Conservation (phyloP, 2,329 filamentous ascomycete genomes). For the Mycocentrospora acerina region DNA sequence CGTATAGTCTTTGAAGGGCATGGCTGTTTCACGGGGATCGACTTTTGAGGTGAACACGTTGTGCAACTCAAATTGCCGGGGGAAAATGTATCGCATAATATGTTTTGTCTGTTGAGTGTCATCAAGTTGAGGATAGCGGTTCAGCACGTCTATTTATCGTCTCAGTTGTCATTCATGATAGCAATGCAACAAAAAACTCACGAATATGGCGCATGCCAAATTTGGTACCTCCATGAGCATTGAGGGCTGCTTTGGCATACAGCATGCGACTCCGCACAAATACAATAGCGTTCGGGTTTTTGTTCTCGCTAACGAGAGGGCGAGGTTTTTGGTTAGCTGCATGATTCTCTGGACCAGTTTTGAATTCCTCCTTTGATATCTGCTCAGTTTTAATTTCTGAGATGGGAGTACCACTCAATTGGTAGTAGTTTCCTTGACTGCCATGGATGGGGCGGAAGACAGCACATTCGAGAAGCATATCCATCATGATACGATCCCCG, state of each 20-base stretch:
- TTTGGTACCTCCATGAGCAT: constrained; percentile 64
- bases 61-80: constrained; percentile 82
- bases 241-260: constrained; percentile 75
- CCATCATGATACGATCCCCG: constrained; percentile 75
- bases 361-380: constrained; percentile 4
- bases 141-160: constrained; percentile 68
- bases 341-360: not conserved
- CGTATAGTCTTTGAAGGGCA: constrained; percentile 82
- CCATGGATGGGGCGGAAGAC: constrained; percentile 67
- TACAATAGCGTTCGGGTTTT: constrained; percentile 60
- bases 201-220: constrained; percentile 81
- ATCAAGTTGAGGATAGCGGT: constrained; percentile 60
- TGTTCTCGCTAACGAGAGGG: constrained; percentile 10
- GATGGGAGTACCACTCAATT: constrained; percentile 71
- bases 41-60: constrained; percentile 83
- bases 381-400: constrained; percentile 45
- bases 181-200: constrained; percentile 48
- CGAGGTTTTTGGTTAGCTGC: constrained; percentile 1
- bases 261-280: constrained; percentile 84
- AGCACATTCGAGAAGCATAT: constrained; percentile 74
- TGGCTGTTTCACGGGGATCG: constrained; percentile 65
- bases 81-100: constrained; percentile 91
- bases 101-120: constrained; percentile 62
- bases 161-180: constrained; percentile 23
- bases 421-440: constrained; percentile 68